These are phyloP conservation scores for Desmodesmus armatus DNA, from an alignment of 139 green algal species.

Conservation along the genomic window DNA sequence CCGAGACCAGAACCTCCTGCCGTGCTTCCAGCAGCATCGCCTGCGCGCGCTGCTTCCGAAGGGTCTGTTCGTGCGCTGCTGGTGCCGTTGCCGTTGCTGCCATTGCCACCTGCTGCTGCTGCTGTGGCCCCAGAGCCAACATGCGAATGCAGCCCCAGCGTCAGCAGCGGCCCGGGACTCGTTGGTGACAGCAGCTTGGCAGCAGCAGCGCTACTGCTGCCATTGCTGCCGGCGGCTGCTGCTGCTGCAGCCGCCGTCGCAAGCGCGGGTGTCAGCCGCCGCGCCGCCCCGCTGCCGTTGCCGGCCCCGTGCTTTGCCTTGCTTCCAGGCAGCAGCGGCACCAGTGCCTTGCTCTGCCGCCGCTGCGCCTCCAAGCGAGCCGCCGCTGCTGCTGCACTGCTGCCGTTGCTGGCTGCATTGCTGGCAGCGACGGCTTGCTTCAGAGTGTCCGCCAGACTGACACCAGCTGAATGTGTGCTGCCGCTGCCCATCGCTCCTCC, in stretches of 20 bases:
- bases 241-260: background rate
- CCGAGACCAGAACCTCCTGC: background rate
- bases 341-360: conserved; percentile 2
- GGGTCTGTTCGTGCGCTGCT: background rate
- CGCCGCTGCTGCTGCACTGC: background rate
- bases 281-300: background rate
- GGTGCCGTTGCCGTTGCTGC: background rate
- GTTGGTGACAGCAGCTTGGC: background rate
- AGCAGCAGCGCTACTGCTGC: background rate
- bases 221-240: conserved; percentile 8
- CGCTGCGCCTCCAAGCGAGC: background rate
- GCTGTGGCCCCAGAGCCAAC: too few species aligned
- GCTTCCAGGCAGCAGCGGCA: conserved; percentile 30
- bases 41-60: background rate
- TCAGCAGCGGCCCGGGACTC: background rate
- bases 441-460: conserved; percentile 20
- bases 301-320: background rate
- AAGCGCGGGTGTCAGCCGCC: background rate
- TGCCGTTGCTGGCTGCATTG: too few species aligned
- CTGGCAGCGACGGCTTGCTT: conserved; percentile 20
- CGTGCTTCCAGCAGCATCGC: background rate
- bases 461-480: too few species aligned
- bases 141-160: too few species aligned
- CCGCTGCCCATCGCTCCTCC: too few species aligned
- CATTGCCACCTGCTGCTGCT: background rate